Conservation (phyloP, 805 yeast species). For the Candida coquimbonensis region DNA sequence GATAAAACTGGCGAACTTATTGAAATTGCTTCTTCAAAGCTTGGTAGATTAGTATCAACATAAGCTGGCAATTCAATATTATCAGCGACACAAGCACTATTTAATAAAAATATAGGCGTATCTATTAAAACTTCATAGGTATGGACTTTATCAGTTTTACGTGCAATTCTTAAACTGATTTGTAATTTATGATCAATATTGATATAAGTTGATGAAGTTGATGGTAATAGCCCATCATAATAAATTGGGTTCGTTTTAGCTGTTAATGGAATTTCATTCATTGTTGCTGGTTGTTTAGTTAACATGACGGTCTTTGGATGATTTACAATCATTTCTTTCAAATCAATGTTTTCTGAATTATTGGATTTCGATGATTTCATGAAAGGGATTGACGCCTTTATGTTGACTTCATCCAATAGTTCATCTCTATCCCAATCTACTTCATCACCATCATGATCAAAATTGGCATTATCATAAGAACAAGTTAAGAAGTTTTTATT, state of each 20-base stretch:
- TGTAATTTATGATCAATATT: constrained; percentile 63
- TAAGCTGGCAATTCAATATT: constrained; percentile 34
- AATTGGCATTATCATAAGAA: constrained; percentile 34
- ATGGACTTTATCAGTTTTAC: constrained; percentile 46
- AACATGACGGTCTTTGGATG: constrained; percentile 3
- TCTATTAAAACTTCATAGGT: constrained; percentile 79
- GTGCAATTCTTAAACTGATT: constrained; percentile 60
- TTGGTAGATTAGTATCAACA: constrained; percentile 35
- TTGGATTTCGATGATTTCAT: constrained; percentile 14
- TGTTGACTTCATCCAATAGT: constrained; percentile 16
- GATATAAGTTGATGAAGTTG: constrained; percentile 53
- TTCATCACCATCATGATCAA: constrained; percentile 24
- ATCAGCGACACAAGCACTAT: constrained; percentile 32
- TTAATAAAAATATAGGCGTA: constrained; percentile 58
- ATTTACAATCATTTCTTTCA: constrained; percentile 4
- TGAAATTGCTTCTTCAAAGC: constrained; percentile 61
- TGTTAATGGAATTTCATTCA: constrained; percentile 6
- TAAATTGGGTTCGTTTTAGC: constrained; percentile 10
- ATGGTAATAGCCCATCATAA: constrained; percentile 34
- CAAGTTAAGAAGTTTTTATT: constrained; percentile 57
- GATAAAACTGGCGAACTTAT: constrained; percentile 5
- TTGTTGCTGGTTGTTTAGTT: constrained; percentile 8
- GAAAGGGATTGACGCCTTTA: constrained; percentile 15
- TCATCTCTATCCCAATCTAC: constrained; percentile 17
- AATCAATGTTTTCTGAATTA: neutral